Evolutionary conservation across 495 filamentous ascomycete species (phyloP).

Genomic region (Podospora pseudocomata): DNA sequence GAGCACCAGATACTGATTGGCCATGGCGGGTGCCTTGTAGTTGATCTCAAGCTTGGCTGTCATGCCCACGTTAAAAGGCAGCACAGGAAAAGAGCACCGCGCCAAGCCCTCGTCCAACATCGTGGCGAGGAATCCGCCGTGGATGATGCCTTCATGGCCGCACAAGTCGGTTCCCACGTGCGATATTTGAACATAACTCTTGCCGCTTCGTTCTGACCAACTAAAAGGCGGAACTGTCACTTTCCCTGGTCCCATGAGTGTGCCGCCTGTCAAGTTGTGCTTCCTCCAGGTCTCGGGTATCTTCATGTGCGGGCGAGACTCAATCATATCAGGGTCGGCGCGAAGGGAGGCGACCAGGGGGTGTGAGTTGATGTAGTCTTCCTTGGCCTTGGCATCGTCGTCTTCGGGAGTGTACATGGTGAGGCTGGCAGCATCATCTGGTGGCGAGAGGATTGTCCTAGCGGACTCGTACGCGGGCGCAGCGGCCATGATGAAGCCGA

Average conservation of each 20-base stretch:
- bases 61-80: constrained; percentile 85
- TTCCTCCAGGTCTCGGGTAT: constrained; percentile 62
- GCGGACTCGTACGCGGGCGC: constrained; percentile 45
- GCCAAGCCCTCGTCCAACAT: constrained; percentile 89
- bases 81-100: constrained; percentile 82
- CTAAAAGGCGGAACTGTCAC: constrained; percentile 79
- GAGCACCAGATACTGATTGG: constrained; percentile 73
- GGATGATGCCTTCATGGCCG: constrained; percentile 87
- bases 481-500: constrained; percentile 54
- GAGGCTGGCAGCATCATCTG: constrained; percentile 71
- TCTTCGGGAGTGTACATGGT: constrained; percentile 61
- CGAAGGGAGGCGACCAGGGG: constrained; percentile 67
- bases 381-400: constrained; percentile 57
- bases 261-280: constrained; percentile 80
- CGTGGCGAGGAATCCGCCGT: constrained; percentile 88
- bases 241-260: constrained; percentile 67
- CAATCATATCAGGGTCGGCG: constrained; percentile 60
- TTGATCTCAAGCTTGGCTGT: constrained; percentile 90
- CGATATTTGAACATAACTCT: constrained; percentile 66
- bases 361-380: constrained; percentile 70
- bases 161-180: constrained; percentile 82
- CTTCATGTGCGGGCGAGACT: constrained; percentile 82
- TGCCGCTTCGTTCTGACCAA: constrained; percentile 69
- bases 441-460: constrained; percentile 47
- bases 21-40: constrained; percentile 75